Base-by-base conservation (phyloP, 2,329 filamentous ascomycete genomes). In the Talaromyces sp. region DNA sequence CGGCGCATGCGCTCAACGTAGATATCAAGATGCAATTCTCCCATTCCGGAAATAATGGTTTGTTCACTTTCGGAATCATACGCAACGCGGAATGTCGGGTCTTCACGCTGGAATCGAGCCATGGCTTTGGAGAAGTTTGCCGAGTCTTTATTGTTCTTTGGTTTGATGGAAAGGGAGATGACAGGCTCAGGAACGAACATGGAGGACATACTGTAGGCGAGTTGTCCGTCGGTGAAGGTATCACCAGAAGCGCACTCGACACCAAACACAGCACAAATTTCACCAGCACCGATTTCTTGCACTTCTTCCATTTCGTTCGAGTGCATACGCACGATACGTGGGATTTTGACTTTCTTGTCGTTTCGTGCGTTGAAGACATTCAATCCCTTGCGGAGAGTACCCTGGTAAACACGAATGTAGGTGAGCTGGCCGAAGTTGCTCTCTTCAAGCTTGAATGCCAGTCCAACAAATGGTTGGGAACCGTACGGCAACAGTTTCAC, bases 281-380 rank as follows among this genome's bases (percentile, higher is more conserved):
- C 94, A 76, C 94, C 94, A 58, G 94, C 93, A 57, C 92, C 91
- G 64, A 99, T 89, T 75, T 97, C 92, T 59, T 79, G 82, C 31
- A 97, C 91, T 72, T 99, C 94, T 76, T 99, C 94, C 93, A 99
- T 96, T 72, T 99, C 94, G 73, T 97, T 96, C 52, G 92, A 96
- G 81, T 99, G 94, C 94, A 99, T 99, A 64, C 94, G 91, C 64
- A 99, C 94, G 69, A 99, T 97, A 72, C 93, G 90, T 21, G 94
- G 94, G 61, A 99, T 88, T 77, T 95, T 92, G 73, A 99, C 89
- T 81, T 93, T 97, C 83, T 97, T 96, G 76, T 93, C 90, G 65
- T 86, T 95, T 68, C 92, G 88, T 9, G 92, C 92, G 77, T 97
- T 99, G 84, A 88, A 96, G 59, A 99, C 87, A 73, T 92, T 91